phyloP scores from a whole-genome alignment of 768 basidiomycete genomes.

The Xerocomus brunneocitrinus region DNA sequence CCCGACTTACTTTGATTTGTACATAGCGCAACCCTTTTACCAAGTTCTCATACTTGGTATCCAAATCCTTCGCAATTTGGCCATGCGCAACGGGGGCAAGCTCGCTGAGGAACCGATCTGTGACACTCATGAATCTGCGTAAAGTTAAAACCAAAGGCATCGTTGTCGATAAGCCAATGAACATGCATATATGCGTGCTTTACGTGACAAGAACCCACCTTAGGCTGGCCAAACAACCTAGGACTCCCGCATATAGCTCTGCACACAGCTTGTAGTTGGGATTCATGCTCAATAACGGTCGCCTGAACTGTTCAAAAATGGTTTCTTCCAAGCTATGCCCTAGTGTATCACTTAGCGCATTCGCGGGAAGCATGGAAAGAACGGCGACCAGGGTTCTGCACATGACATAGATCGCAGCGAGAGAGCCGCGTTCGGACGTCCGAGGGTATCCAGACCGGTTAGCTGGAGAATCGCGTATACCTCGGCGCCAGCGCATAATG shows the following conservation, averaged over 20 bases:
- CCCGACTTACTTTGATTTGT: slow-evolving; percentile 62
- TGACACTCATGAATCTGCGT: slow-evolving; percentile 82
- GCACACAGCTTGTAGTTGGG: slow-evolving; percentile 78
- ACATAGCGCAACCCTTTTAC: slow-evolving; percentile 78
- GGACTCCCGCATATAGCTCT: slow-evolving; percentile 76
- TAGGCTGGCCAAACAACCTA: slow-evolving; percentile 78
- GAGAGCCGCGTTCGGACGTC: slow-evolving; percentile 61
- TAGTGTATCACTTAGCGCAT: slow-evolving; percentile 70
- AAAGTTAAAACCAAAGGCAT: neutral
- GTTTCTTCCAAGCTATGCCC: slow-evolving; percentile 83
- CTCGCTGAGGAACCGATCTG: slow-evolving; percentile 83
- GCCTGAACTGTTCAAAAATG: slow-evolving; percentile 80
- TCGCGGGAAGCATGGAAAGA: slow-evolving; percentile 66
- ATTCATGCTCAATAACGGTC: slow-evolving; percentile 58
- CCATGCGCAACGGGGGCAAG: slow-evolving; percentile 69
- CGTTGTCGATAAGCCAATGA: neutral
- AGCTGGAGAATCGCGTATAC: slow-evolving; percentile 59
- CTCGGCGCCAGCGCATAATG: slow-evolving; percentile 81
- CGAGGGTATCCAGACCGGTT: slow-evolving; percentile 28
- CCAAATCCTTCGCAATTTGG: slow-evolving; percentile 74
- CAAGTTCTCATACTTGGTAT: slow-evolving; percentile 80
- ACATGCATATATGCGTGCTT: neutral
- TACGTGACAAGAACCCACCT: slow-evolving; percentile 45
- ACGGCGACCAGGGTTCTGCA: slow-evolving; percentile 81
- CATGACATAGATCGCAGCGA: slow-evolving; percentile 86